These are phyloP conservation scores for Syzygium aromaticum DNA, from an alignment of 345 rosid species.

Conservation along the genomic window DNA sequence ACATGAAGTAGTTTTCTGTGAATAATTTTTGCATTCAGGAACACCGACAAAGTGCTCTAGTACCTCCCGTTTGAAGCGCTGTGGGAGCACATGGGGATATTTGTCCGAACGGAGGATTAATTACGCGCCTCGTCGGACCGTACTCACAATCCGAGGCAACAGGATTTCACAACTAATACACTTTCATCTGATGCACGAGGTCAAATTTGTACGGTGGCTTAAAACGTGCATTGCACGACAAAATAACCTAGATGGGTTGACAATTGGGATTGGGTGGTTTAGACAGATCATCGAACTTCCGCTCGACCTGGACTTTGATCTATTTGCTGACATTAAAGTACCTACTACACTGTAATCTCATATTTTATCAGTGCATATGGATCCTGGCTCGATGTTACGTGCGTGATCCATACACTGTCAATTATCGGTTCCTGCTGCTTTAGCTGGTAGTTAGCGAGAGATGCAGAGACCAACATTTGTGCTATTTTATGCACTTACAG, in stretches of 20 bases:
- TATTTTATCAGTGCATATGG: background rate
- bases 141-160: background rate
- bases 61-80: background rate
- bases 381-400: background rate
- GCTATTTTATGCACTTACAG: background rate
- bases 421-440: background rate
- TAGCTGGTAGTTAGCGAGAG: background rate
- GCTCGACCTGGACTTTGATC: background rate
- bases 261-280: background rate
- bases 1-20: background rate
- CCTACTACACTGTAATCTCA: background rate
- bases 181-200: background rate
- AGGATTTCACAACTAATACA: background rate
- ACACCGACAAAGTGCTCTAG: background rate
- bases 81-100: background rate
- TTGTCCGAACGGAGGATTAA: background rate
- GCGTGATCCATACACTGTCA: background rate
- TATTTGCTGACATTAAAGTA: background rate
- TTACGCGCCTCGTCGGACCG: background rate
- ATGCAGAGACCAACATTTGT: background rate
- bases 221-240: background rate
- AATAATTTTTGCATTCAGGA: background rate
- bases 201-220: background rate
- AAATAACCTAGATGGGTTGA: background rate
- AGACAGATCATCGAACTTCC: background rate